Conservation (phyloP, 106 monocot genomes). For the Apostasia shenzhenica region DNA sequence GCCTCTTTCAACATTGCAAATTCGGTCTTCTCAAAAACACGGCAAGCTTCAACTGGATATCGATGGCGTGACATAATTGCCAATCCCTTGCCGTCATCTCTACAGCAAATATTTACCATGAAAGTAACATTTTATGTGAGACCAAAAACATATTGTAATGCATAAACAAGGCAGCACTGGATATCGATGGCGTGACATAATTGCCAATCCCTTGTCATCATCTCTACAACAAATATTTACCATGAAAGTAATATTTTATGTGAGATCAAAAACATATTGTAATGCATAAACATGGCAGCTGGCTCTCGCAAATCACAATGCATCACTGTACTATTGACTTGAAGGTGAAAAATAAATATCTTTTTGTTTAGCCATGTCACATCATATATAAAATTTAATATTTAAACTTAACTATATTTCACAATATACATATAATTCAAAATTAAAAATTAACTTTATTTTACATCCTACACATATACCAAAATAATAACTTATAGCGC, state of each 20-base stretch:
- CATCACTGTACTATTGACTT: no score
- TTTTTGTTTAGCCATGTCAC: no score
- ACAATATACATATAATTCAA: no score
- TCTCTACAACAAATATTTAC: slow-evolving; percentile 40
- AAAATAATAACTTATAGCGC: no score
- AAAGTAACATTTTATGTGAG: neutral
- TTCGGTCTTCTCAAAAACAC: slow-evolving; percentile 70
- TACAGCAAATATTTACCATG: slow-evolving; percentile 13
- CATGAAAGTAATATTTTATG: neutral
- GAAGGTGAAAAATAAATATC: no score
- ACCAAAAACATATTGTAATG: neutral
- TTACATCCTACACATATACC: no score
- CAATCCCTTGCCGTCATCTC: slow-evolving; percentile 95
- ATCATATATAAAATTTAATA: no score
- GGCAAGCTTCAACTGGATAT: slow-evolving; percentile 87
- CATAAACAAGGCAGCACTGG: slow-evolving; percentile 81
- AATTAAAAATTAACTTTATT: no score
- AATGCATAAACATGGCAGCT: slow-evolving; percentile 61
- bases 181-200: slow-evolving; percentile 97
- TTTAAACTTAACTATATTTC: no score
- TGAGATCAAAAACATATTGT: neutral
- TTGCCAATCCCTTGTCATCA: slow-evolving; percentile 92
- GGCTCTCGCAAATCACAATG: neutral
- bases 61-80: slow-evolving; percentile 97
- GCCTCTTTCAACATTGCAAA: slow-evolving; percentile 49